Evolutionary conservation across 1,139 yeast species (phyloP), one percentile per base, ranked within the genome.

Genomic region (Pichia sp.): DNA sequence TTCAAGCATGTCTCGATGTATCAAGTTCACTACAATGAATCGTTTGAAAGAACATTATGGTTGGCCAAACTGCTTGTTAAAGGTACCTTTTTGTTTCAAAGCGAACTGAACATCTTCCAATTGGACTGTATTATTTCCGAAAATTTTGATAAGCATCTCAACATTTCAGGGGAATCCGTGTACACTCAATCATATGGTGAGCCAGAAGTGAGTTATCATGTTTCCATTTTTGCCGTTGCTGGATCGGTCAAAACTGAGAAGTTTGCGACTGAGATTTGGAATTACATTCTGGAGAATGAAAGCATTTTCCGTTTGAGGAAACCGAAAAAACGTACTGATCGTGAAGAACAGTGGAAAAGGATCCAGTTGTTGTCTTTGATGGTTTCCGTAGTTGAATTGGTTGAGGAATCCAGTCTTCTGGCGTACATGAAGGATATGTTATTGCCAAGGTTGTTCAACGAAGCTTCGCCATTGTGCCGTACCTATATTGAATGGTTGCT

Each of bases 401-500:
- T 66, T 34, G 40, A 59, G 56, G 32, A 47, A 6, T 46, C 44
- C 0, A 42, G 43, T 1, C 43, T 69, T n/a, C 44, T 56, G 2
- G 11, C 50, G 0, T 51, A 55, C 29, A 55, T 67, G 3, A 41
- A 56, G 1, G 45, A 50, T 0, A 41, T 49, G 1, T 50, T 73
- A 10, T 44, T 67, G 4, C 61, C 64, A 0, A 61, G 68, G 26
- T 50, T 79, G 4, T 65, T 64, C 36, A 60, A 56, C 3, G 95
- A 87, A 50, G 78, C 87, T 10, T 83, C 94, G 51, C 96, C 95
- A 0, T 66, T 81, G 47, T 85, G 77, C 2, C 74, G 96, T 48
- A 65, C 75, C 3, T 85, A 82, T 55, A 64, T 84, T 44, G 97
- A 88, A 56, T 88, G 97, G 97, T 67, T 81, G 5, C 64, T 83